A percentile compares a stretch with the other conserved stretches of the same genome.
These are phyloP conservation scores for Mortierella sp. DNA, from an alignment of 371 early-diverging fungal species.

Conservation along the genomic window DNA sequence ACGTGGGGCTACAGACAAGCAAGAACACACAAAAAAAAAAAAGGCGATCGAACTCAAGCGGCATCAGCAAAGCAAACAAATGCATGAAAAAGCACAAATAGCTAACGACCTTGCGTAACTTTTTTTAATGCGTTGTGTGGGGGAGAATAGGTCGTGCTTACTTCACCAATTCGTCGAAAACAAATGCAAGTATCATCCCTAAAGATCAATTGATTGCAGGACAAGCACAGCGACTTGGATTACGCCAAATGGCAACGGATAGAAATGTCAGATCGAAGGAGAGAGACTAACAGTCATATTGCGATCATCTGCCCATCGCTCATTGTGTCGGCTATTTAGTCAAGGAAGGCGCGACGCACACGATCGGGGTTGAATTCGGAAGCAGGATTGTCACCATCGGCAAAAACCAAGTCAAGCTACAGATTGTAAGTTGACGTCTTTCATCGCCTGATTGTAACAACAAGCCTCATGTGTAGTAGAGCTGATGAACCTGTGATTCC, in stretches of 20 bases:
- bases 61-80: constrained; percentile 8
- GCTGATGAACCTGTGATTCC: background rate
- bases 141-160: constrained; percentile 69
- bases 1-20: background rate
- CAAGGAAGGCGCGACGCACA: constrained; percentile 73
- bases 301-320: background rate
- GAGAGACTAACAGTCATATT: background rate
- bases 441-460: background rate
- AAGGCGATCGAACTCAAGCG: background rate
- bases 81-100: background rate
- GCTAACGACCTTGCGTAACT: constrained; percentile 3
- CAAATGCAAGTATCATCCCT: constrained; percentile 64
- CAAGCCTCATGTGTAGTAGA: background rate
- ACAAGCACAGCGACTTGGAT: background rate
- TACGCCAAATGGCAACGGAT: background rate
- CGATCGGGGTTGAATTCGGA: constrained; percentile 82
- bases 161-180: constrained; percentile 77
- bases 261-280: background rate
- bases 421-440: constrained; percentile 62
- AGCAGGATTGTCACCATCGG: constrained; percentile 77
- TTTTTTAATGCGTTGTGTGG: background rate
- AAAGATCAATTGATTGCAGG: background rate
- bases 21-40: background rate
- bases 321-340: constrained; percentile 57
- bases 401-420: constrained; percentile 78